Evolutionary conservation across 2,329 filamentous ascomycete genomes (phyloP).

Genomic region (Tolypocladium tundrense): DNA sequence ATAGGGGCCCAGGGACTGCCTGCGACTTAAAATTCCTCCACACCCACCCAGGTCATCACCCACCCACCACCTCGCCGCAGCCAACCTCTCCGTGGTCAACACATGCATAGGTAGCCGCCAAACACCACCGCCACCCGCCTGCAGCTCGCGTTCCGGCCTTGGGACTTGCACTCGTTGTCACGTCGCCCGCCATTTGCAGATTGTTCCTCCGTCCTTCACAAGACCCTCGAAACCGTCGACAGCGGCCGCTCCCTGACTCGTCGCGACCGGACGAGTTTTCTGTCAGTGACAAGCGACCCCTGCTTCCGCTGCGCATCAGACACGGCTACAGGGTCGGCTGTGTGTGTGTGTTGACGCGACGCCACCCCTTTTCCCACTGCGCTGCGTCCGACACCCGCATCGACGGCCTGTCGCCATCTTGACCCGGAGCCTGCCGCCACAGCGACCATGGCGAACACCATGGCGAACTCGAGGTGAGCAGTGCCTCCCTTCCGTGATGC

Average conservation of each 20-base stretch:
- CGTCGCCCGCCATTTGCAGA: background rate
- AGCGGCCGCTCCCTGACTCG: background rate
- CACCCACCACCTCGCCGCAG: background rate
- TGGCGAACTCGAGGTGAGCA: conserved; percentile 20
- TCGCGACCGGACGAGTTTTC: background rate
- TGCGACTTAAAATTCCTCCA: background rate
- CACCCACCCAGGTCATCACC: background rate
- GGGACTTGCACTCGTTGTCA: background rate
- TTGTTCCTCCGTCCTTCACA: background rate
- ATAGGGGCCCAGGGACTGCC: background rate
- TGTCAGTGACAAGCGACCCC: background rate
- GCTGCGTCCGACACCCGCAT: background rate
- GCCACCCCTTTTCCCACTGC: background rate
- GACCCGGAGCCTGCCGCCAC: conserved; percentile 10
- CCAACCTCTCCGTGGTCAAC: background rate
- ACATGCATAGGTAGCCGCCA: background rate
- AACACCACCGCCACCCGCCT: background rate
- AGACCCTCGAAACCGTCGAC: background rate
- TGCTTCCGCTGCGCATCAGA: background rate
- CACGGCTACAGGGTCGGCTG: background rate
- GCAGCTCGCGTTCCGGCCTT: background rate
- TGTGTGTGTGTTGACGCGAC: background rate
- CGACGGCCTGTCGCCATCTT: background rate
- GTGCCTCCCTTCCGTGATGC: background rate
- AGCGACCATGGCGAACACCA: conserved; percentile 18